Conservation (phyloP, 2,329 filamentous ascomycete species). For the Apiospora pterosperma region DNA sequence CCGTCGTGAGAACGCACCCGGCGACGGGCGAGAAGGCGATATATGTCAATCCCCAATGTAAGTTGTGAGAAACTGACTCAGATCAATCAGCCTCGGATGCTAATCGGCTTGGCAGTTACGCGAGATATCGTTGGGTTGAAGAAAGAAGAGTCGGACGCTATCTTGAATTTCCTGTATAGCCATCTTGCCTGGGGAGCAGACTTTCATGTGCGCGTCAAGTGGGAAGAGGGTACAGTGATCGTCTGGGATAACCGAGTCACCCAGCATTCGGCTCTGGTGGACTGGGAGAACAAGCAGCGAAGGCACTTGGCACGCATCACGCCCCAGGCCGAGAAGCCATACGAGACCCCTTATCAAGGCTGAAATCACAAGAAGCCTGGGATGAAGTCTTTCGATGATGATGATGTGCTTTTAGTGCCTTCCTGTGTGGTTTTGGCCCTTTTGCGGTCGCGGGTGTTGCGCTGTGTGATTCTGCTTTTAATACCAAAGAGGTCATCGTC, state of each 20-base stretch:
- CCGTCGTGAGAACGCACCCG: conserved; percentile 77
- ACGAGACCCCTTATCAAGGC: conserved; percentile 58
- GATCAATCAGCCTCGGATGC: not conserved
- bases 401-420: not conserved
- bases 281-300: conserved; percentile 77
- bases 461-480: not conserved
- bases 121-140: conserved; percentile 79
- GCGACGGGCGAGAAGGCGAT: conserved; percentile 80
- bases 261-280: conserved; percentile 73
- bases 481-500: not conserved
- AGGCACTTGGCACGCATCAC: conserved; percentile 80
- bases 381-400: not conserved
- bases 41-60: conserved; percentile 80
- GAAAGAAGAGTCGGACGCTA: conserved; percentile 77
- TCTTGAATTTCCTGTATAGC: conserved; percentile 75
- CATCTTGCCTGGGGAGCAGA: conserved; percentile 71
- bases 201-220: conserved; percentile 72
- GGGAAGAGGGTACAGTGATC: conserved; percentile 76
- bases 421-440: not conserved
- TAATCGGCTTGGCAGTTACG: conserved; percentile 52
- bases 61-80: conserved; percentile 26
- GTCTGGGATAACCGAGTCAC: conserved; percentile 86
- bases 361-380: not conserved
- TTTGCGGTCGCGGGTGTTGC: not conserved
- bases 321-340: conserved; percentile 75